phyloP scores from a whole-genome alignment of 768 basidiomycete species.

The Kwoniella botswanensis region DNA sequence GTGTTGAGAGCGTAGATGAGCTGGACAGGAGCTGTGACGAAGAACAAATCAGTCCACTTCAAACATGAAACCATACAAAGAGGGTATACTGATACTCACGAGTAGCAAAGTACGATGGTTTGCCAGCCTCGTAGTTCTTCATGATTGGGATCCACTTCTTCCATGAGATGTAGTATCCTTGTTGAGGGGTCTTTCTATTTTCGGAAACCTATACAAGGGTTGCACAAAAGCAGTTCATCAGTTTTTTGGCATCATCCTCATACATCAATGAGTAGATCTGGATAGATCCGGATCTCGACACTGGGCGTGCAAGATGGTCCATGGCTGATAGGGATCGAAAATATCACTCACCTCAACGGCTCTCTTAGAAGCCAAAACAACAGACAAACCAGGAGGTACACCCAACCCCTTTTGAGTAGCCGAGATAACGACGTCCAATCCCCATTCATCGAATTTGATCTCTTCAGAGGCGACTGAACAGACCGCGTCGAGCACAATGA shows the following conservation, averaged over 20 bases:
- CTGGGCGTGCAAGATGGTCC: too few relatives aligned
- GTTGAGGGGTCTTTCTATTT: slow-evolving; percentile 67
- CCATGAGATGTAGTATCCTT: slow-evolving; percentile 89
- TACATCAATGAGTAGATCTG: too few relatives aligned
- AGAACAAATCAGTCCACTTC: not conserved
- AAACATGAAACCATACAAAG: not conserved
- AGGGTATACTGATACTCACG: slow-evolving; percentile 43
- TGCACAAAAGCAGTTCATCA: too few relatives aligned
- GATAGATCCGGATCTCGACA: too few relatives aligned
- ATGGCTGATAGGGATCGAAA: not conserved
- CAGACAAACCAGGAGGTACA: slow-evolving; percentile 87
- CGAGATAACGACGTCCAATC: slow-evolving; percentile 76
- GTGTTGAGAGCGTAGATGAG: slow-evolving; percentile 87
- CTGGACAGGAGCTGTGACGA: slow-evolving; percentile 72
- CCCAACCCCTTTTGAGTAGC: slow-evolving; percentile 71
- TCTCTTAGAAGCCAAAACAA: slow-evolving; percentile 77
- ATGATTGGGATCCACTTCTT: slow-evolving; percentile 87
- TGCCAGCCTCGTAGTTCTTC: slow-evolving; percentile 84
- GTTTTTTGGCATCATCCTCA: too few relatives aligned
- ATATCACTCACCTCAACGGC: slow-evolving; percentile 68
- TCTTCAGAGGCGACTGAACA: slow-evolving; percentile 96
- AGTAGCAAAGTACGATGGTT: slow-evolving; percentile 89
- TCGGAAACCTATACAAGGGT: slow-evolving; percentile 63
- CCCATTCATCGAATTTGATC: slow-evolving; percentile 92
- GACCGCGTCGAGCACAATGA: slow-evolving; percentile 89